Percentiles rank a stretch among this genome's conserved stretches.
Conservation (phyloP, 2,329 filamentous ascomycete species). For the Geosmithia flava region DNA sequence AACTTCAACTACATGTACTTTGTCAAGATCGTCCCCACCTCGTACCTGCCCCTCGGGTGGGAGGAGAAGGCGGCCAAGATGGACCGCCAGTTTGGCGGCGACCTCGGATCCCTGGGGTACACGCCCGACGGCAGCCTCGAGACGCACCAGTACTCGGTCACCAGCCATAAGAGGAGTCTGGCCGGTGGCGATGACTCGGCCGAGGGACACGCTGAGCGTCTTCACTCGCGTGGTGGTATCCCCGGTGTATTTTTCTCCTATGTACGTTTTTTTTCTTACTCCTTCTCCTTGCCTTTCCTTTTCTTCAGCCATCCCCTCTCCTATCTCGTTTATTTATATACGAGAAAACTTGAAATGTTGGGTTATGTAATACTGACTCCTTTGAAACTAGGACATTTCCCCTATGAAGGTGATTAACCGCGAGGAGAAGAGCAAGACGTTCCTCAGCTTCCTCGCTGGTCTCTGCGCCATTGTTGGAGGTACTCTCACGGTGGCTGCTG, state of each 20-base stretch:
- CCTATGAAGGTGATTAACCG: conserved; percentile 99
- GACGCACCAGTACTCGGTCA: conserved; percentile 97
- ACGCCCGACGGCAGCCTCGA: conserved; percentile 70
- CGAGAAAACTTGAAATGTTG: no score
- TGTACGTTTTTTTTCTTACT: conserved; percentile 36
- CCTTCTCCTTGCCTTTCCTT: no score
- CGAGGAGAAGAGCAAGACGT: conserved; percentile 78
- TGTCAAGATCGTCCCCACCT: conserved; percentile 93
- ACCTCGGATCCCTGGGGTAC: conserved; percentile 57
- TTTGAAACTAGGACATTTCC: conserved; percentile 67
- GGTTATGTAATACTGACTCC: neutral
- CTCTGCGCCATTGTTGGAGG: conserved; percentile 92
- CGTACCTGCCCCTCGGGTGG: conserved; percentile 88
- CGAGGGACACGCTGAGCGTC: conserved; percentile 82
- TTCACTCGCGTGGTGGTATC: conserved; percentile 84
- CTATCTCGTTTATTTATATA: neutral
- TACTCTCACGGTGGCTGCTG: conserved; percentile 89
- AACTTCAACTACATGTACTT: conserved; percentile 99
- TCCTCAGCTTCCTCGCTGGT: conserved; percentile 84
- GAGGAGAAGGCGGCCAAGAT: conserved; percentile 39
- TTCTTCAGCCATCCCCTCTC: no score
- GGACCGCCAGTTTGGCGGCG: conserved; percentile 31
- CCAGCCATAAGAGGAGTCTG: conserved; percentile 86
- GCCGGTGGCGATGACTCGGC: conserved; percentile 70
- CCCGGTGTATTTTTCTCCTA: conserved; percentile 98